Percentiles rank a stretch among this genome's conserved stretches.
phyloP scores from a whole-genome alignment of 352 stramenopile species.

The Globisporangium cederbergense region DNA sequence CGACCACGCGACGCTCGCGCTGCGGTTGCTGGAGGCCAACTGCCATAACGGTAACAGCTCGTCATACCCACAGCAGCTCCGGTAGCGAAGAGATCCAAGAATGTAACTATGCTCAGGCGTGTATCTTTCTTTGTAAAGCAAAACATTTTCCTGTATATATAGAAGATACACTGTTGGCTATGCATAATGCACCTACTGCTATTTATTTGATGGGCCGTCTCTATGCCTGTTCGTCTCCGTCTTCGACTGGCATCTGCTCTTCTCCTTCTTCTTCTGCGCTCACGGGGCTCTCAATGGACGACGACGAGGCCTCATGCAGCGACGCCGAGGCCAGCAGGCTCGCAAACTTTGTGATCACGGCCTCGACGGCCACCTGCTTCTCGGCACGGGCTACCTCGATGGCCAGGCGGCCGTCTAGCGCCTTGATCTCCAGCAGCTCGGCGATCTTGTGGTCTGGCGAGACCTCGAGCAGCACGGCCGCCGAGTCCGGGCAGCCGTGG shows the following conservation, averaged over 20 bases:
- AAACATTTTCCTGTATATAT: not conserved
- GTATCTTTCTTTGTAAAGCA: not conserved
- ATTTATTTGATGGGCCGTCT: not conserved
- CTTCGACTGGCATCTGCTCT: not conserved
- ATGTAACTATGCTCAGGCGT: too few species aligned
- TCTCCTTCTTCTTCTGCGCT: not conserved
- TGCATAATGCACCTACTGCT: not conserved
- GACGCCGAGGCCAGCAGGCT: slow-evolving; percentile 15
- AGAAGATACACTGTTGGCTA: not conserved
- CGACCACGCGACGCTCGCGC: slow-evolving; percentile 67
- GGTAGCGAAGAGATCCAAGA: not conserved
- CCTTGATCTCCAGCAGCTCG: slow-evolving; percentile 48
- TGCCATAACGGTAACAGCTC: slow-evolving; percentile 1
- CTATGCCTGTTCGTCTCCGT: not conserved
- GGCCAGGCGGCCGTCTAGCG: slow-evolving; percentile 58
- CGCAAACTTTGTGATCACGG: slow-evolving; percentile 49
- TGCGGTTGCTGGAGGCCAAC: slow-evolving; percentile 52
- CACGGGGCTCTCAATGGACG: not conserved
- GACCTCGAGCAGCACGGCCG: slow-evolving; percentile 49
- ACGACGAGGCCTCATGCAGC: not conserved
- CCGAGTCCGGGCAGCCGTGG: slow-evolving; percentile 69
- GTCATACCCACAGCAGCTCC: not conserved
- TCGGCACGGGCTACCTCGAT: slow-evolving; percentile 64
- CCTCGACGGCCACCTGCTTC: slow-evolving; percentile 63
- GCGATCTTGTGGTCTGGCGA: slow-evolving; percentile 33